Evolutionary conservation across 139 green algal genomes (phyloP), one percentile per base, ranked within the genome.

Genomic region (Pycnococcus provasolii): DNA sequence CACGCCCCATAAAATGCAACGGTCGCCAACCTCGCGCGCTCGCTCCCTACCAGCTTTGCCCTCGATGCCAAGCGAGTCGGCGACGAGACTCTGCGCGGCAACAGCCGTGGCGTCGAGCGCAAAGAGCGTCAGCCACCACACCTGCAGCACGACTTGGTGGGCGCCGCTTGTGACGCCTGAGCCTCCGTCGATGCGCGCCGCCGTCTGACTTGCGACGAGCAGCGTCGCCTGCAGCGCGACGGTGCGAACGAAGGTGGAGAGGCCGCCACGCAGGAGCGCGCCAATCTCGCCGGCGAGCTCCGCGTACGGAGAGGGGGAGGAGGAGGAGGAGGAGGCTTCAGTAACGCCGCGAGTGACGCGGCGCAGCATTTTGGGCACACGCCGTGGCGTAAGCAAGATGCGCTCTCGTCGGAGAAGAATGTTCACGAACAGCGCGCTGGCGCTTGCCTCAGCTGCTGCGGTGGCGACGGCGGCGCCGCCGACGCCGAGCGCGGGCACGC

Each of bases 71-170:
- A 72, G 45, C 43, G n/a, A 42, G 9, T 13, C 39, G 11, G 53
- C 42, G 2, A 72, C 66, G 2, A 72, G 45, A n/a, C 42, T 47
- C 40, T 72, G 66, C 54, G 66, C 54, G 26, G 45, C 51, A 1
- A 72, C 44, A 4, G 66, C 54, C 11, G 65, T 26, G 37, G 66
- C 42, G n/a, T 72, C 66, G 2, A 72, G 54, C 11, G 8, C 44
- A n/a, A 72, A 72, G 1, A 65, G 44, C 41, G 44, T 50, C 43
- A 65, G 45, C 45, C 45, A 72, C 54, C 54, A 72, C 2, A 65
- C 44, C 45, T 72, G 66, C 1, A 64, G 15, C 15, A 26, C 40
- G 6, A 72, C 39, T 39, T 72, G 66, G 42, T 64, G 54, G 53
- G 66, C 39, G 50, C 50, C 50, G 50, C 50, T 37, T 55, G 50